Evolutionary conservation across 148 eudicot species (phyloP).

Genomic region (Polygonum maritimum): DNA sequence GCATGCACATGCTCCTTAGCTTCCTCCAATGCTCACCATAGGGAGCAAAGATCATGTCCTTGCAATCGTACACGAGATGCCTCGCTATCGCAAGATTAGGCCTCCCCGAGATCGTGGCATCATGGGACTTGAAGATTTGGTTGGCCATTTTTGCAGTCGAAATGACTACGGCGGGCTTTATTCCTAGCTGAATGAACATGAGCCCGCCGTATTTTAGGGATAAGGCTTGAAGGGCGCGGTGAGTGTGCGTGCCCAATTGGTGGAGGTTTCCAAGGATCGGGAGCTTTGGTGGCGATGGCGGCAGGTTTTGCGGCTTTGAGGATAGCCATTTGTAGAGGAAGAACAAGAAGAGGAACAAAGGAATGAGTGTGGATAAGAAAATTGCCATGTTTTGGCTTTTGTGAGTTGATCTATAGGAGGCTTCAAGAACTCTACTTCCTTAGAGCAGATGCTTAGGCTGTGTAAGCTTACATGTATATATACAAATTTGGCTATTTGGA

Average conservation of each 20-base stretch:
- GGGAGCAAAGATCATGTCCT: not conserved
- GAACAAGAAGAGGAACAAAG: no score
- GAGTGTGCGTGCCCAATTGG: not conserved
- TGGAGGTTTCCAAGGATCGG: not conserved
- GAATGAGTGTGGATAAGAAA: no score
- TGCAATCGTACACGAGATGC: not conserved
- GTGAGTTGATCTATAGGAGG: no score
- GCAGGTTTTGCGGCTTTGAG: not conserved
- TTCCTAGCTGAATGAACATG: constrained; percentile 9
- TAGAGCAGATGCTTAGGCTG: no score
- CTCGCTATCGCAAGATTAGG: not conserved
- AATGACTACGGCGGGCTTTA: not conserved
- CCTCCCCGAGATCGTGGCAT: not conserved
- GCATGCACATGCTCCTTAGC: not conserved
- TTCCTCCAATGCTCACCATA: not conserved
- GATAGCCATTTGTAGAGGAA: no score
- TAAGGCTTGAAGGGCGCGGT: not conserved
- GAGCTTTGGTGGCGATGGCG: constrained; percentile 1
- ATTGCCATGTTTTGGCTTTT: no score
- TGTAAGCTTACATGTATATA: no score
- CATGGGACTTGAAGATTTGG: not conserved
- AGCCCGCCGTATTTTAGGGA: constrained; percentile 11
- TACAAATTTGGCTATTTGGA: no score
- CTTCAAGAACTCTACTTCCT: no score
- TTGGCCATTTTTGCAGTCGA: not conserved